Evolutionary conservation across 345 rosid genomes (phyloP).

Genomic region (Rhodamnia rubescens): DNA sequence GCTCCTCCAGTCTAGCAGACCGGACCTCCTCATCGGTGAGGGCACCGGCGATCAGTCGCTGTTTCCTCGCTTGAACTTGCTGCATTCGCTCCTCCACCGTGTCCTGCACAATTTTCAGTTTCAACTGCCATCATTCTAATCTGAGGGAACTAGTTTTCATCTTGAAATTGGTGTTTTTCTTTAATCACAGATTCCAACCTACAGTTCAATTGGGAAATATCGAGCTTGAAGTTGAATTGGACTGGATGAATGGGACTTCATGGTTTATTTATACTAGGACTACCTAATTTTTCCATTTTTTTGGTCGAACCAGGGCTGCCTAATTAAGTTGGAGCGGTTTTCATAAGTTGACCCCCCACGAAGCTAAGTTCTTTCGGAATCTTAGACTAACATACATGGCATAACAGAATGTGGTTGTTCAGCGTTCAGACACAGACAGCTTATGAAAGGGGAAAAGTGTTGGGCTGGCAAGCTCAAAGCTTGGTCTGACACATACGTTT

Average conservation of each 20-base stretch:
- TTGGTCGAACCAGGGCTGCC: not conserved
- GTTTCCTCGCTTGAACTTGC: slow-evolving; percentile 63
- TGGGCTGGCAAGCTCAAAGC: not conserved
- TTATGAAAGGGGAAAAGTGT: not conserved
- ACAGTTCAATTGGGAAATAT: not conserved
- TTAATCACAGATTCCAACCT: not conserved
- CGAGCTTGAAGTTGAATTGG: not conserved
- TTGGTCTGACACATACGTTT: not conserved
- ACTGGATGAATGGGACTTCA: not conserved
- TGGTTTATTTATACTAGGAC: not conserved
- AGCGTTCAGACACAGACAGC: not conserved
- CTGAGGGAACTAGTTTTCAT: not conserved
- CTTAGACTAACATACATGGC: not conserved
- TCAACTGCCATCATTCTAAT: not conserved
- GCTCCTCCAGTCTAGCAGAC: slow-evolving; percentile 56
- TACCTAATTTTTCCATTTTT: not conserved
- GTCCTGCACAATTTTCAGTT: slow-evolving; percentile 11
- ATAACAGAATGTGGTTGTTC: not conserved
- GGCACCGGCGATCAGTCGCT: slow-evolving; percentile 58
- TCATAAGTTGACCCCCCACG: not conserved
- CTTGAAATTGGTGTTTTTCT: not conserved
- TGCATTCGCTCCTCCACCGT: slow-evolving; percentile 53
- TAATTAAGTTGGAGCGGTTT: not conserved
- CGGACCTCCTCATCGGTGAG: slow-evolving; percentile 56
- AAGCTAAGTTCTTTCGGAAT: not conserved